phyloP scores from a whole-genome alignment of 2,329 filamentous ascomycete genomes.

The Xylaria multiplex region DNA sequence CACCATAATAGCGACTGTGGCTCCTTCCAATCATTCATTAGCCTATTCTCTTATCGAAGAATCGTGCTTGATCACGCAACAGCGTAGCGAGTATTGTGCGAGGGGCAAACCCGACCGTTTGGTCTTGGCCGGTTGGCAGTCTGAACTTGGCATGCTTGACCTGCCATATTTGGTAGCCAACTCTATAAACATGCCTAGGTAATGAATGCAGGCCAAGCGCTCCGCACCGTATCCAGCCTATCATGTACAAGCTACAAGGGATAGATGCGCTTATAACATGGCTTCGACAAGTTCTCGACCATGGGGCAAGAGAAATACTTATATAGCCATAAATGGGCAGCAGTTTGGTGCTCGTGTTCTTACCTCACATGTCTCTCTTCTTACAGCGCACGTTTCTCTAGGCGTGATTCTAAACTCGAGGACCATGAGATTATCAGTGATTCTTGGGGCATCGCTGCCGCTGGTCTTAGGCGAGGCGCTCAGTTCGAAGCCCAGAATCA shows the following conservation, averaged over 20 bases:
- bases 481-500: conserved; percentile 15
- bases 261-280: neutral
- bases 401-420: neutral
- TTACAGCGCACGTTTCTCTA: no score
- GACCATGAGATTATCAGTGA: conserved; percentile 1
- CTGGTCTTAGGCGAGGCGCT: neutral
- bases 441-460: conserved; percentile 3
- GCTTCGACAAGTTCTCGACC: neutral
- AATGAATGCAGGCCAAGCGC: conserved; percentile 24
- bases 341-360: neutral
- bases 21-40: neutral
- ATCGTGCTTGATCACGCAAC: conserved; percentile 25
- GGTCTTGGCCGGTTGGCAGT: conserved; percentile 24
- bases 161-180: conserved; percentile 14
- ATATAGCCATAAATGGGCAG: neutral
- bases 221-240: conserved; percentile 1
- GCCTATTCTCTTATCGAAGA: conserved; percentile 2
- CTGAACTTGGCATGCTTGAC: conserved; percentile 30
- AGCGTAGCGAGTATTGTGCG: neutral
- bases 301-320: neutral
- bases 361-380: neutral
- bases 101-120: conserved; percentile 6
- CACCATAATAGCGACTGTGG: neutral
- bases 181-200: neutral
- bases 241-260: neutral